These are phyloP conservation scores for Rubroboletus satanas DNA, from an alignment of 768 basidiomycete species.

Conservation along the genomic window DNA sequence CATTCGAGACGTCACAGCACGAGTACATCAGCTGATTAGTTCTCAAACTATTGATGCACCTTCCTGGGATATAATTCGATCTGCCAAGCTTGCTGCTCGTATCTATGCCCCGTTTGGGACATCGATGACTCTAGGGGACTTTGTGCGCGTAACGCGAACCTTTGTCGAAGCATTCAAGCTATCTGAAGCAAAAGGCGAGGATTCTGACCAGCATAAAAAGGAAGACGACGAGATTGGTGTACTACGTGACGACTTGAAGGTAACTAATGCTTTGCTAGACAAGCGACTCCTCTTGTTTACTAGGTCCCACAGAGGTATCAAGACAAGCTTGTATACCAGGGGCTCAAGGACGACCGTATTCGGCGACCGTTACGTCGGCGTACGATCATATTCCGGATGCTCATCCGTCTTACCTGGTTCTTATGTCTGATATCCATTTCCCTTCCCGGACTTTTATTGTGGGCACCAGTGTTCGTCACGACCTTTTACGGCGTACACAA, in stretches of 20 bases:
- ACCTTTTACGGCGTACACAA: constrained; percentile 68
- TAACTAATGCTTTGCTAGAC: constrained; percentile 21
- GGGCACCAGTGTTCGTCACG: constrained; percentile 73
- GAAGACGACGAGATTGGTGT: constrained; percentile 30
- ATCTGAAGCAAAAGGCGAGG: constrained; percentile 28
- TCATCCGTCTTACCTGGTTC: constrained; percentile 63
- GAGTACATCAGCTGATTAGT: constrained; percentile 66
- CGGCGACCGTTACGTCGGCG: constrained; percentile 55
- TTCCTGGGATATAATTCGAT: constrained; percentile 74
- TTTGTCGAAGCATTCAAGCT: constrained; percentile 77
- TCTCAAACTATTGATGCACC: constrained; percentile 81
- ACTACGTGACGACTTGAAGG: constrained; percentile 58
- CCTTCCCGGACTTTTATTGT: constrained; percentile 73
- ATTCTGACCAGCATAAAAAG: constrained; percentile 19
- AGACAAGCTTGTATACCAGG: constrained; percentile 59
- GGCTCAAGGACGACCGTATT: constrained; percentile 85
- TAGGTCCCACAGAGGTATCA: constrained; percentile 56
- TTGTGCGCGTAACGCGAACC: constrained; percentile 68
- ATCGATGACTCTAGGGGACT: constrained; percentile 77
- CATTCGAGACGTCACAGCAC: constrained; percentile 58
- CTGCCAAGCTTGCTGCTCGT: constrained; percentile 70
- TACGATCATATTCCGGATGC: constrained; percentile 58
- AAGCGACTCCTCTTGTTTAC: not conserved
- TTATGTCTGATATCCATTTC: constrained; percentile 60
- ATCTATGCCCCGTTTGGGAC: constrained; percentile 90